phyloP scores from a whole-genome alignment of 1,284 basidiomycete genomes.

The Leccinum fallax region DNA sequence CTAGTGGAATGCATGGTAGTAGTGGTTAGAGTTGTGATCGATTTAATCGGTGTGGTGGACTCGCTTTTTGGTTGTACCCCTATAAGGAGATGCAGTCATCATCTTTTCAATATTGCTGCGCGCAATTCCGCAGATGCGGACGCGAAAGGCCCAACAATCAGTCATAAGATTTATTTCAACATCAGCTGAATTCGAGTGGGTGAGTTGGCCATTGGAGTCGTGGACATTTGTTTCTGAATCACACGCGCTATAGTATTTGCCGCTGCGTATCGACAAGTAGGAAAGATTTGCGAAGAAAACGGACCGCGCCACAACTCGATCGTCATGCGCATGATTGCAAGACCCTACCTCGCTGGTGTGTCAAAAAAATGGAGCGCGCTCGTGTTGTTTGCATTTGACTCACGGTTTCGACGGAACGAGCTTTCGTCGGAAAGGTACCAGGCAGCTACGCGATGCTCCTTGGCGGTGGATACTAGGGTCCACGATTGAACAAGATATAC shows the following conservation, averaged over 20 bases:
- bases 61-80: no score
- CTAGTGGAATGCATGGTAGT: no score
- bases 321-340: no score
- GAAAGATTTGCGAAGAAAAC: constrained; percentile 48
- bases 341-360: no score
- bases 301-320: no score
- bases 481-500: constrained; percentile 93
- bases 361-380: neutral
- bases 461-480: constrained; percentile 93
- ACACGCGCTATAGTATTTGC: constrained; percentile 69
- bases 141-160: no score
- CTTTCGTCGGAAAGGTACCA: constrained; percentile 96
- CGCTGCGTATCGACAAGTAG: constrained; percentile 89
- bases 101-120: no score
- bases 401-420: constrained; percentile 64
- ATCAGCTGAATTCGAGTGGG: constrained; percentile 83
- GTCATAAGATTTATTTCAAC: no score
- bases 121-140: no score
- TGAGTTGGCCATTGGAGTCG: constrained; percentile 37
- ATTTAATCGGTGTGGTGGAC: no score
- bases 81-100: no score
- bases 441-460: constrained; percentile 95
- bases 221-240: constrained; percentile 2
- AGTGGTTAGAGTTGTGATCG: no score
- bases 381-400: neutral